phyloP scores from a whole-genome alignment of 495 filamentous ascomycete genomes.

The Usnea hakonensis region DNA sequence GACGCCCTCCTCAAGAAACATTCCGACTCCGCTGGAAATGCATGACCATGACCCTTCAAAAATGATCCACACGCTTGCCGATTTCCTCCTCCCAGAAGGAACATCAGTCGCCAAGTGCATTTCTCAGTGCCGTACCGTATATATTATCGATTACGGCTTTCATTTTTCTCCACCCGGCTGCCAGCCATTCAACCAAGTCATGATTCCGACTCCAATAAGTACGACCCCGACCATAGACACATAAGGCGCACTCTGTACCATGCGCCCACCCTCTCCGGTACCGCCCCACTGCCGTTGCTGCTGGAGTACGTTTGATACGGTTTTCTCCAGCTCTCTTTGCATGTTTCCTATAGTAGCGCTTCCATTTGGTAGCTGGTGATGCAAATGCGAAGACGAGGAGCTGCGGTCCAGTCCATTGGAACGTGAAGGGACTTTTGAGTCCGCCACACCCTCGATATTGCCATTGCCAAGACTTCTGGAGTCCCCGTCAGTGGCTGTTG shows the following conservation, averaged over 20 bases:
- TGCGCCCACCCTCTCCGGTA: slow-evolving; percentile 23
- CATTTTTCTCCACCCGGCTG: slow-evolving; percentile 55
- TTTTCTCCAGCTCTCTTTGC: slow-evolving; percentile 33
- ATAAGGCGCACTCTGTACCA: slow-evolving; percentile 69
- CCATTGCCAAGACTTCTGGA: slow-evolving; percentile 4
- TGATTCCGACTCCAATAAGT: slow-evolving; percentile 78
- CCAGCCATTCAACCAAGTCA: slow-evolving; percentile 93
- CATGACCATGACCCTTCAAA: neutral
- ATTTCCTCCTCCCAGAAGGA: neutral
- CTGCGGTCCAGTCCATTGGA: neutral
- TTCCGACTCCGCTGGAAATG: neutral
- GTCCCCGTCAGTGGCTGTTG: neutral
- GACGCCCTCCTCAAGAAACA: neutral
- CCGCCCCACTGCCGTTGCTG: slow-evolving; percentile 25
- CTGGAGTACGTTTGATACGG: slow-evolving; percentile 36
- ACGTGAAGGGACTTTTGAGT: neutral
- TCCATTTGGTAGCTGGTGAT: slow-evolving; percentile 14
- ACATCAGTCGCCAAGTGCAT: neutral
- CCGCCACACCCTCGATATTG: neutral
- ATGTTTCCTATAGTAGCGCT: slow-evolving; percentile 19
- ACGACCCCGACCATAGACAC: slow-evolving; percentile 86
- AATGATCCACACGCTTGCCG: neutral
- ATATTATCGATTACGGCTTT: slow-evolving; percentile 9
- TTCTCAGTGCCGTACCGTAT: neutral
- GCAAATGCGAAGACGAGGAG: slow-evolving; percentile 1